phyloP scores from a whole-genome alignment of 1,284 basidiomycete species.

The Termitomyces sp. region DNA sequence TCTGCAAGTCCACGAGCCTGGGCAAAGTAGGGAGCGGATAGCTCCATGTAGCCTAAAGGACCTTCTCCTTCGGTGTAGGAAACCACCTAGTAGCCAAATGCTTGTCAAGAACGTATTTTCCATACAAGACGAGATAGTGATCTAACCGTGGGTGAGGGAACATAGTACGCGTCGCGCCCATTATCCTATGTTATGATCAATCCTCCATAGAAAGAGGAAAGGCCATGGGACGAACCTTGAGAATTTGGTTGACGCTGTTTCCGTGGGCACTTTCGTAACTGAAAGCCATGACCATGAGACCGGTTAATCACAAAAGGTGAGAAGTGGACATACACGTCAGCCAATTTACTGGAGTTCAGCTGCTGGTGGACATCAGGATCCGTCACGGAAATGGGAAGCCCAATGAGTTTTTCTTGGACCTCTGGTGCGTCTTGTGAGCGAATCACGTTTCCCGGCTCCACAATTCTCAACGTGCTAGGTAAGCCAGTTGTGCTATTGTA shows the following conservation, averaged over 20 bases:
- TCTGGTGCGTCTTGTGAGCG: constrained; percentile 14
- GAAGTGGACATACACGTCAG: constrained; percentile 19
- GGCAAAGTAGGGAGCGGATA: constrained; percentile 28
- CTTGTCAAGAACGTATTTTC: background rate
- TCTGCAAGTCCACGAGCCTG: constrained; percentile 31
- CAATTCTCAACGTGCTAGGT: constrained; percentile 25
- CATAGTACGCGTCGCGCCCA: constrained; percentile 32
- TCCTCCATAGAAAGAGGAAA: background rate
- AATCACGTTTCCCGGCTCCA: constrained; percentile 24
- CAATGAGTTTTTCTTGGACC: constrained; percentile 15
- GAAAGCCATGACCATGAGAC: background rate
- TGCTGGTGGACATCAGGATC: constrained; percentile 18
- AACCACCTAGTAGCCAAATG: constrained; percentile 25
- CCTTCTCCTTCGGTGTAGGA: constrained; percentile 33
- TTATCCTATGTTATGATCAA: constrained; percentile 24
- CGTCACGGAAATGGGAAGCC: constrained; percentile 11
- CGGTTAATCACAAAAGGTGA: background rate
- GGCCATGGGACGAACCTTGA: constrained; percentile 26
- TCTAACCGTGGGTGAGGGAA: constrained; percentile 34
- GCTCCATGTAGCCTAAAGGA: constrained; percentile 32
- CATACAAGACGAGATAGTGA: background rate
- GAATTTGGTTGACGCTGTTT: constrained; percentile 35
- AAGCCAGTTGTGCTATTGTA: constrained; percentile 30
- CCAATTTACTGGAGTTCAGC: constrained; percentile 27
- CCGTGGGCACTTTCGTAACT: constrained; percentile 27